Evolutionary conservation across 129 eudicot species (phyloP), one percentile per base, ranked within the genome.

Genomic region (Tanacetum coccineum): DNA sequence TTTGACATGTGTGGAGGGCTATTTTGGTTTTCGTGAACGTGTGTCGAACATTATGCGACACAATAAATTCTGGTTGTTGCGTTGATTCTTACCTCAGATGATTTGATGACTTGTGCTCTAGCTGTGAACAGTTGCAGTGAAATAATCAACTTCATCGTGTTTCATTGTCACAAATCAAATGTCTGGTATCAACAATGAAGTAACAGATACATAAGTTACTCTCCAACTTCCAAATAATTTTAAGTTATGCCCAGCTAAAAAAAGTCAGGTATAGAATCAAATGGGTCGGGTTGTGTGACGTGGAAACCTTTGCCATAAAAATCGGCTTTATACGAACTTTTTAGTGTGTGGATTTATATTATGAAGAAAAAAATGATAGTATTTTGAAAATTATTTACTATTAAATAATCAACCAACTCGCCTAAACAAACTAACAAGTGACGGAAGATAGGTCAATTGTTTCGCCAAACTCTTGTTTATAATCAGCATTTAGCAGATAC

Each of bases 111-210:
- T 82, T 82, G 6, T 74, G 88, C 59, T 79, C 81, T 70, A 91
- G 64, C 79, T 85, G n/a, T n/a, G 84, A 17, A 91, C 74, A 2
- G 62, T 54, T 18, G 84, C 71, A 12, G 96, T 91, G 79, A 91
- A 91, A 67, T n/a, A n/a, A n/a, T 91, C 96, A 74, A 91, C 87
- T 28, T 85, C 88, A 36, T 85, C 84, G 2, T 73, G 78, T 71
- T 81, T 85, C 98, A 91, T 85, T 2, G 91, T 83, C 54, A 71
- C 76, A 91, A 80, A 83, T 91, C 98, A 78, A 91, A 91, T n/a
- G 73, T 22, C 98, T 91, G 74, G 75, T 67, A 17, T 59, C 72
- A n/a, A 62, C 21, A 70, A 64, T n/a, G n/a, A 46, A 9, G 0
- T 25, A 11, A 55, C 46, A n/a, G n/a, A n/a, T n/a, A n/a, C n/a